phyloP scores from a whole-genome alignment of 805 yeast genomes.

The Kodamaea lidongshanica region DNA sequence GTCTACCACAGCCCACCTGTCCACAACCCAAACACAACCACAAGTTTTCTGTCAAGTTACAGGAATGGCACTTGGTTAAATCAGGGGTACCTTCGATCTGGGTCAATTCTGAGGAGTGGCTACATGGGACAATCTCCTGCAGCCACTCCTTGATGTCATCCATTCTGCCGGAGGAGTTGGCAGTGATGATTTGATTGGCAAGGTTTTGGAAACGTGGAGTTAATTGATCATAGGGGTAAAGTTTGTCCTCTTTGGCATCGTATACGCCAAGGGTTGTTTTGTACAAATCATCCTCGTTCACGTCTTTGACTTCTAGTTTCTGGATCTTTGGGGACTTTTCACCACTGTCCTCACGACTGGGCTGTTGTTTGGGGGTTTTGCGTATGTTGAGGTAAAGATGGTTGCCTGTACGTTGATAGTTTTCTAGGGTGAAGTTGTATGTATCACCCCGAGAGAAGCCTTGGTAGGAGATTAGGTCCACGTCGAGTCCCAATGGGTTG shows the following conservation, averaged over 20 bases:
- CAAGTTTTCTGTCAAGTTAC: slow-evolving; percentile 67
- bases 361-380: slow-evolving; percentile 43
- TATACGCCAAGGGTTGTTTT: slow-evolving; percentile 41
- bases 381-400: slow-evolving; percentile 52
- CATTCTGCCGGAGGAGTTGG: slow-evolving; percentile 53
- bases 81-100: slow-evolving; percentile 23
- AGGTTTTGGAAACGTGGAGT: slow-evolving; percentile 19
- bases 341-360: slow-evolving; percentile 22
- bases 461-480: slow-evolving; percentile 70
- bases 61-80: slow-evolving; percentile 43
- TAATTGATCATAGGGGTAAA: slow-evolving; percentile 17
- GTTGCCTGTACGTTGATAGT: slow-evolving; percentile 49
- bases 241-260: slow-evolving; percentile 26
- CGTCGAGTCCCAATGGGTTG: slow-evolving; percentile 52
- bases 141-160: slow-evolving; percentile 90
- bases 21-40: slow-evolving; percentile 96
- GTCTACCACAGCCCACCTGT: slow-evolving; percentile 87
- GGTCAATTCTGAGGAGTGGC: slow-evolving; percentile 63
- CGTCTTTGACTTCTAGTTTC: slow-evolving; percentile 62
- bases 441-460: slow-evolving; percentile 49
- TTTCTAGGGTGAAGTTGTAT: slow-evolving; percentile 50
- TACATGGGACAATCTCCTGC: slow-evolving; percentile 75
- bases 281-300: slow-evolving; percentile 57
- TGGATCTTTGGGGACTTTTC: slow-evolving; percentile 41
- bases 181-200: slow-evolving; percentile 42